These are phyloP conservation scores for Fomitopsis schrenkii DNA, from an alignment of 1,284 basidiomycete species.

Conservation along the genomic window DNA sequence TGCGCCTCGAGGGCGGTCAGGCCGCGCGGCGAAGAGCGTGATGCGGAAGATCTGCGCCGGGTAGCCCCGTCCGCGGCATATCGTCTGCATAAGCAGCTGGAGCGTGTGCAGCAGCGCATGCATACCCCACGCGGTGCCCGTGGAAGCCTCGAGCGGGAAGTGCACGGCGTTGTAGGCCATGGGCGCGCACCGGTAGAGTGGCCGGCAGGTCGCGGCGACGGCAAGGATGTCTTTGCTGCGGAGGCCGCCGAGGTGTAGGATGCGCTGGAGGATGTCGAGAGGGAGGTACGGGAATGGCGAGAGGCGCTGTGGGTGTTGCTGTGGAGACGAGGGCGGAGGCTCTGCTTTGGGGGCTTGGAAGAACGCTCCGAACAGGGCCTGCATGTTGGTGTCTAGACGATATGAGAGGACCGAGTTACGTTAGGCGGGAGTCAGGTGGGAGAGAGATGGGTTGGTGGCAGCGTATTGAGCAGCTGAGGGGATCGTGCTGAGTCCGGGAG, in stretches of 20 bases:
- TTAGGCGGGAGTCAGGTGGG: too few species aligned
- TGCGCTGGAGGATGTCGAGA: neutral
- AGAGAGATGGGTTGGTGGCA: too few species aligned
- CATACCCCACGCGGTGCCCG: neutral
- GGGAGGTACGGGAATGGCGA: neutral
- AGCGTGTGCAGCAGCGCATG: neutral
- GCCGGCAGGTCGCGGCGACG: neutral
- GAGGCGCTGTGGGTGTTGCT: neutral
- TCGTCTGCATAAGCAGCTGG: too few species aligned
- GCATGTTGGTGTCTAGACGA: neutral
- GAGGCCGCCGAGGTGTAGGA: constrained; percentile 1
- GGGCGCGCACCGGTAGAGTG: neutral
- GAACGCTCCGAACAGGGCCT: neutral
- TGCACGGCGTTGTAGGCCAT: neutral
- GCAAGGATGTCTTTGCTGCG: constrained; percentile 1
- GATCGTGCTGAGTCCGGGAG: neutral
- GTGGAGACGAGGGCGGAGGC: neutral
- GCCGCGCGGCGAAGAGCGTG: neutral
- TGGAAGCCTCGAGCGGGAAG: neutral
- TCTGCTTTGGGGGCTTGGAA: neutral
- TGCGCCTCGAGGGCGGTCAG: neutral
- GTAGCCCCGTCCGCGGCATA: neutral
- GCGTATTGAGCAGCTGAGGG: too few species aligned
- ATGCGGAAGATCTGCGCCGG: neutral
- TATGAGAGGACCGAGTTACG: too few species aligned